These are phyloP conservation scores for Capsella rubella DNA, from an alignment of 441 rosid species.

Conservation along the genomic window DNA sequence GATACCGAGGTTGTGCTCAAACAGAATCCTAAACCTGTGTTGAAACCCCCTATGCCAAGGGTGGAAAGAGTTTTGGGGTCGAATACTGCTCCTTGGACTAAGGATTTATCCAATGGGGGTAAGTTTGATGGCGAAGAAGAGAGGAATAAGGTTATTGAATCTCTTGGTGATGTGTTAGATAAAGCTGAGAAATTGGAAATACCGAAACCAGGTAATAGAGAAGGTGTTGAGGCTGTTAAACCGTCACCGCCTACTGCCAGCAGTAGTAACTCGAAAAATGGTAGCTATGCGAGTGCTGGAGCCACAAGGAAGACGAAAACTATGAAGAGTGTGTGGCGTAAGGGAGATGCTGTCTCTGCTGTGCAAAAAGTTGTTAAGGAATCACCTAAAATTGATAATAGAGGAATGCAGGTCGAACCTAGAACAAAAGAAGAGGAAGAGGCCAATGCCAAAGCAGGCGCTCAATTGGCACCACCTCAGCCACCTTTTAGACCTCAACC, in stretches of 20 bases:
- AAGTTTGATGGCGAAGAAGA: slow-evolving; percentile 56
- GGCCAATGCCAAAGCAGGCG: slow-evolving; percentile 48
- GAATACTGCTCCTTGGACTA: slow-evolving; percentile 47
- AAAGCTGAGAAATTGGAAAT: slow-evolving; percentile 84
- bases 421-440: slow-evolving; percentile 43
- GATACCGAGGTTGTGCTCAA: slow-evolving; percentile 69
- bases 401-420: slow-evolving; percentile 44
- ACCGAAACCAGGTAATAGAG: slow-evolving; percentile 50
- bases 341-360: slow-evolving; percentile 77
- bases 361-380: slow-evolving; percentile 70
- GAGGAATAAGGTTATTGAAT: slow-evolving; percentile 79
- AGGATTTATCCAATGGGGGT: slow-evolving; percentile 44
- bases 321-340: slow-evolving; percentile 94
- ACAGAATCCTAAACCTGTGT: slow-evolving; percentile 82
- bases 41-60: slow-evolving; percentile 58
- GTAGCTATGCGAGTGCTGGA: slow-evolving; percentile 41
- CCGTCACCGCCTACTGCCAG: slow-evolving; percentile 43
- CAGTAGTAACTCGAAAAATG: slow-evolving; percentile 44
- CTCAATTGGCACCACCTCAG: slow-evolving; percentile 50
- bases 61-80: slow-evolving; percentile 44
- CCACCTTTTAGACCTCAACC: slow-evolving; percentile 69
- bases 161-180: slow-evolving; percentile 90
- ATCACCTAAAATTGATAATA: slow-evolving; percentile 52
- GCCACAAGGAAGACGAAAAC: slow-evolving; percentile 61
- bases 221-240: slow-evolving; percentile 47